Evolutionary conservation across 345 rosid genomes (phyloP).

Genomic region (Citrus medica): DNA sequence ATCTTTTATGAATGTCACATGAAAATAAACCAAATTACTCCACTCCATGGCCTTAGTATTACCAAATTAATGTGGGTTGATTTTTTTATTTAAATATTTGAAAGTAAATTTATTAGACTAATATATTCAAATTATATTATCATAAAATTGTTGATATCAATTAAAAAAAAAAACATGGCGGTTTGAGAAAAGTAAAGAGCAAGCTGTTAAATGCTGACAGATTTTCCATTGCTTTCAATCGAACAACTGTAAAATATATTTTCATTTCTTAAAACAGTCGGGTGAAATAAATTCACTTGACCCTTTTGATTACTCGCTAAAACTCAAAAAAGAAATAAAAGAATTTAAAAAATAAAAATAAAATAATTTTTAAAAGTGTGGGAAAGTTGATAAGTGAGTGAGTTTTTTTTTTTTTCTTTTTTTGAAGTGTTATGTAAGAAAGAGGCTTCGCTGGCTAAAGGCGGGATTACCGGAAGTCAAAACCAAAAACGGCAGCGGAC

Average conservation of each 20-base stretch:
- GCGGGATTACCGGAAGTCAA: conserved; percentile 40
- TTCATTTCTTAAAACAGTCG: not conserved
- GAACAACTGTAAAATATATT: not conserved
- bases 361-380: not conserved
- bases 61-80: too few relatives aligned
- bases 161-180: not conserved
- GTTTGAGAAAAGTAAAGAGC: not conserved
- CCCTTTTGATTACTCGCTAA: not conserved
- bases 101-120: too few relatives aligned
- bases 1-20: too few relatives aligned
- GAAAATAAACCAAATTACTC: too few relatives aligned
- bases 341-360: too few relatives aligned
- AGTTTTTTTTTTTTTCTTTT: too few relatives aligned
- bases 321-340: not conserved
- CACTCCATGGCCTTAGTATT: too few relatives aligned
- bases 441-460: conserved; percentile 25
- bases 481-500: conserved; percentile 27
- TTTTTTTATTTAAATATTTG: too few relatives aligned
- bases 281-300: too few relatives aligned
- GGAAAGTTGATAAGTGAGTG: not conserved
- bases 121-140: too few relatives aligned
- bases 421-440: not conserved
- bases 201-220: not conserved
- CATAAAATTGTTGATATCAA: too few relatives aligned
- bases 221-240: conserved; percentile 12